A percentile compares a stretch with the other conserved stretches of the same genome.
Conservation (phyloP, 2,329 filamentous ascomycete genomes). For the Monilinia polystroma region DNA sequence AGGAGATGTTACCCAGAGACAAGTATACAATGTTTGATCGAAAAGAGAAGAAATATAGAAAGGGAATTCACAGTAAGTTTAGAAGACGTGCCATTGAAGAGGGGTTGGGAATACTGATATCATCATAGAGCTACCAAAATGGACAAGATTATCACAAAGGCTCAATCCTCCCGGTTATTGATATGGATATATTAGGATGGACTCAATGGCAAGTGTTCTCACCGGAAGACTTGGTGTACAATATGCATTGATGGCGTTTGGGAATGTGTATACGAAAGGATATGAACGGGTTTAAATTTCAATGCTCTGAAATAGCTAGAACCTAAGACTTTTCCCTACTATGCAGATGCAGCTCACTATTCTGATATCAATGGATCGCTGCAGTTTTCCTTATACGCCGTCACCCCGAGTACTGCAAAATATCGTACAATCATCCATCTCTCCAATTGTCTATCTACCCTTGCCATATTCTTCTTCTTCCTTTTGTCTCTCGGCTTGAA, state of each 20-base stretch:
- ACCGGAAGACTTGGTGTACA: conserved; percentile 30
- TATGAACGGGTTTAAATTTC: conserved; percentile 19
- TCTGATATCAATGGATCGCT: conserved; percentile 15
- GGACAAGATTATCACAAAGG: conserved; percentile 92
- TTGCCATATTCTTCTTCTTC: conserved; percentile 60
- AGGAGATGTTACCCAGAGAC: conserved; percentile 92
- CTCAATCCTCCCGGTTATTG: conserved; percentile 92
- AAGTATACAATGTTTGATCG: conserved; percentile 98
- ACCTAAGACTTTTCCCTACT: conserved; percentile 21
- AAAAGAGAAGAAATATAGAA: conserved; percentile 92
- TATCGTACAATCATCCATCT: conserved; percentile 26
- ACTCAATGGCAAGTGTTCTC: conserved; percentile 26
- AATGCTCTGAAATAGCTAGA: conserved; percentile 26
- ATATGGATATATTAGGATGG: conserved; percentile 23
- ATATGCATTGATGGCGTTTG: conserved; percentile 37
- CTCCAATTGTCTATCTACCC: conserved; percentile 46
- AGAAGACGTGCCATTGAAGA: conserved; percentile 8
- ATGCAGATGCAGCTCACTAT: conserved; percentile 20
- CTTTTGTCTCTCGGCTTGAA: conserved; percentile 61
- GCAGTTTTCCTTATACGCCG: conserved; percentile 22
- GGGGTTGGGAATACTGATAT: conserved; percentile 19
- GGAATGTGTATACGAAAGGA: conserved; percentile 31
- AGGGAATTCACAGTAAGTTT: conserved; percentile 89
- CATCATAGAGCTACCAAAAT: conserved; percentile 73
- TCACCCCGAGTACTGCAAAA: conserved; percentile 1